Base-by-base conservation (phyloP, 192 early-diverging fungal species). In the Linnemannia hyalina region DNA sequence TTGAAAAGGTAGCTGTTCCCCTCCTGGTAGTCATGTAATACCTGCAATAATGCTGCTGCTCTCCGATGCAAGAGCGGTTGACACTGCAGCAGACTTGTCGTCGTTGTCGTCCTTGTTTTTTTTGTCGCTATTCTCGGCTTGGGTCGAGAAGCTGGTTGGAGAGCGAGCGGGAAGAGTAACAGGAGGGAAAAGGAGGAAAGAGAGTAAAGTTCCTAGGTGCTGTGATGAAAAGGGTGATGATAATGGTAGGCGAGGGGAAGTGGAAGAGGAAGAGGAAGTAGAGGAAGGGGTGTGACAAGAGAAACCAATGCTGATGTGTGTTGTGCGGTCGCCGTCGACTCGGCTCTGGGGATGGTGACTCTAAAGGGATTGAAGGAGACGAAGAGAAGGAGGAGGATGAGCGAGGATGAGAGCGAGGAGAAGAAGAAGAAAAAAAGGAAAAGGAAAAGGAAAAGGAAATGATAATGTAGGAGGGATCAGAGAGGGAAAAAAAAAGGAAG, bases 301-400 rank as follows among this genome's bases (percentile, higher is more conserved):
- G 29, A 65, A n/a, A 2, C 60, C 60, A 65, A 65, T 32, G 60
- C 26, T 65, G 60, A 7, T 65, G 60, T 65, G 29, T 29, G 60
- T 13, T 29, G 60, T 65, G 29, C 29, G 60, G 60, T 65, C 29
- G 60, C 60, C 60, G 60, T 65, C 60, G 60, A 65, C 60, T 65
- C 60, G 36, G 70, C 70, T 71, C 70, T 71, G 36, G 18, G 32
- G 70, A 71, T 42, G 70, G n/a, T 42, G 38, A 71, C 60, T 65
- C 60, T 65, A 36, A 9, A 22, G 20, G 36, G 40, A 10, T 23
- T 42, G 38, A 18, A 22, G 75, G 18, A 60, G 49, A 32, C 23
- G 35, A 49, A n/a, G 49, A 76, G 75, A 60, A 44, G 18, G 29
- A 38, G 47, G 13, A 32, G 18, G 54, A 52, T 26, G 38, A n/a